Conservation (phyloP, 345 rosid genomes). For the Populus alba region DNA sequence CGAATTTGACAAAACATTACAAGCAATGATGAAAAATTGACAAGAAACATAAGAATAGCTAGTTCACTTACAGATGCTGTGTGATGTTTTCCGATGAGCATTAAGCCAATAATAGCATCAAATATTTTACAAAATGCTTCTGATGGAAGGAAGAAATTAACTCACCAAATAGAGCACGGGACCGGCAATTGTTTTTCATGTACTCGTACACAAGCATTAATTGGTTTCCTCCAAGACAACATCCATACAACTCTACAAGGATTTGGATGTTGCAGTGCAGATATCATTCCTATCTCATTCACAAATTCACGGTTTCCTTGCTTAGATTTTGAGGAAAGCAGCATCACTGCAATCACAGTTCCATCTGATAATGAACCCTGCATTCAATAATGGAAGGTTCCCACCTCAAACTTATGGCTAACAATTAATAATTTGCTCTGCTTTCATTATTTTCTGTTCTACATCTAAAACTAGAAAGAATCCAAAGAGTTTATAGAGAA, state of each 20-base stretch:
- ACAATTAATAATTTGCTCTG: background rate
- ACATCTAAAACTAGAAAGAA: background rate
- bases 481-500: background rate
- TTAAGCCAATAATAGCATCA: no score
- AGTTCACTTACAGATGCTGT: no score
- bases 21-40: background rate
- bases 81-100: no score
- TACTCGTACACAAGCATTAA: slow-evolving; percentile 27
- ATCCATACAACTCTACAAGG: slow-evolving; percentile 28
- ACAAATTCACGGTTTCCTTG: slow-evolving; percentile 34
- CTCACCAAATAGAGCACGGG: slow-evolving; percentile 33
- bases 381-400: background rate
- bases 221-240: slow-evolving; percentile 32
- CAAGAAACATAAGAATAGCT: background rate
- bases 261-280: slow-evolving; percentile 29
- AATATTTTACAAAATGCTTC: background rate
- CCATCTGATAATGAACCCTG: slow-evolving; percentile 29
- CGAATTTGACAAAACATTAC: background rate
- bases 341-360: slow-evolving; percentile 30
- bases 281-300: slow-evolving; percentile 33
- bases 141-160: background rate
- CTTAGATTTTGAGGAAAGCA: slow-evolving; percentile 30
- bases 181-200: slow-evolving; percentile 28
- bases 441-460: background rate
- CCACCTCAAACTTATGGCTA: slow-evolving; percentile 1